phyloP scores from a whole-genome alignment of 2,329 filamentous ascomycete species.

The Paramyrothecium sp. region DNA sequence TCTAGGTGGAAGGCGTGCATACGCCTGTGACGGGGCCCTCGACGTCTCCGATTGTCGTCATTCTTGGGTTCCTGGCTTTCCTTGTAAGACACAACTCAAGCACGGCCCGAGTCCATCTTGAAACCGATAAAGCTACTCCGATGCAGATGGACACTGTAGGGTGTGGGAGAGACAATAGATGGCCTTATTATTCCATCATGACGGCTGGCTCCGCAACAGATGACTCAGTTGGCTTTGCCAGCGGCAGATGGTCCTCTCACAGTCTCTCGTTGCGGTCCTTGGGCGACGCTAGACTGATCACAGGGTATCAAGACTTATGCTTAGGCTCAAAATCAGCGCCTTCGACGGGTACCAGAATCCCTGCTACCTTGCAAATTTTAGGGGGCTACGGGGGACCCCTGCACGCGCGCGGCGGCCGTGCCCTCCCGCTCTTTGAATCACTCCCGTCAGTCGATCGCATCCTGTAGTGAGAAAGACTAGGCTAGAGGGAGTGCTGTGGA shows the following conservation, averaged over 20 bases:
- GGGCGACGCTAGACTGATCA: neutral
- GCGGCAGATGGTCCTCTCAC: no score
- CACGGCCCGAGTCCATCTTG: neutral
- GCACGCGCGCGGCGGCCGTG: conserved; percentile 1
- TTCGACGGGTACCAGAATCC: neutral
- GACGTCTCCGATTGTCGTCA: neutral
- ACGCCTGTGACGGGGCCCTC: no score
- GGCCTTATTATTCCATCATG: neutral
- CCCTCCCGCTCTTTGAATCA: conserved; percentile 6
- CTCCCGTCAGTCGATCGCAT: conserved; percentile 6
- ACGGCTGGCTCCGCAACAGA: neutral
- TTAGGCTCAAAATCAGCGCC: neutral
- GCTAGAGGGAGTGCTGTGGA: neutral
- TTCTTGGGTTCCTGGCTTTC: neutral
- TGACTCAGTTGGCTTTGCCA: no score
- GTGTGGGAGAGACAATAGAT: neutral
- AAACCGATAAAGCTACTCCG: neutral
- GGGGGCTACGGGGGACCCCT: conserved; percentile 1
- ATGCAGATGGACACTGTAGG: neutral
- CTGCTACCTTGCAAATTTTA: neutral
- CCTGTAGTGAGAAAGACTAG: neutral
- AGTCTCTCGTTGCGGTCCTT: no score
- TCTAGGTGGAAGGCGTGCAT: no score
- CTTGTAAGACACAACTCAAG: neutral
- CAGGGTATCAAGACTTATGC: neutral